phyloP scores from a whole-genome alignment of 176 grass and related monocot genomes.

The Oryza rufipogon region DNA sequence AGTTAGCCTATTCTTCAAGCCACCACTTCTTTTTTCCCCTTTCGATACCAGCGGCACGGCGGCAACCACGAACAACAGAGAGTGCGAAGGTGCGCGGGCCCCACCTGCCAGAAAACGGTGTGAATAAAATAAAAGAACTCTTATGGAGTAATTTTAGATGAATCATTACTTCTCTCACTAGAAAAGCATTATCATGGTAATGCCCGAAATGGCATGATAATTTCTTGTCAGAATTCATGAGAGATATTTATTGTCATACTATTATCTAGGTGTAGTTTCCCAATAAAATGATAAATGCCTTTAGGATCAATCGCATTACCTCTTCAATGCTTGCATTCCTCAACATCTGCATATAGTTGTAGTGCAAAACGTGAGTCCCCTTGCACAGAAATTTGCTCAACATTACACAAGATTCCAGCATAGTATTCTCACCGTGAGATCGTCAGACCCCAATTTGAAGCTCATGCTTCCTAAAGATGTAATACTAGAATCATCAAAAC shows the following conservation, averaged over 20 bases:
- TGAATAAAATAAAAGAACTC: conserved; percentile 3
- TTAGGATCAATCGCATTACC: conserved; percentile 43
- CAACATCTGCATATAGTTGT: conserved; percentile 59
- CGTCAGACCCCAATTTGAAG: conserved; percentile 54
- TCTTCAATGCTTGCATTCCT: conserved; percentile 82
- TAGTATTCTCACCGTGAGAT: conserved; percentile 63
- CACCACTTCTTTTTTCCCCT: no score
- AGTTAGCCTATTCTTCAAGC: neutral
- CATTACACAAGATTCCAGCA: neutral
- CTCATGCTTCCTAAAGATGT: conserved; percentile 52
- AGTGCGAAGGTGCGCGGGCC: neutral
- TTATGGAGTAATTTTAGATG: neutral
- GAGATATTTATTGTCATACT: neutral
- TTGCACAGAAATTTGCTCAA: neutral
- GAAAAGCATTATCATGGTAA: neutral
- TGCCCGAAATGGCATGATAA: conserved; percentile 4
- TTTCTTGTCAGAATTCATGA: neutral
- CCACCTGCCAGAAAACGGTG: neutral
- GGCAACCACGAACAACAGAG: neutral
- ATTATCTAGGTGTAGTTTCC: conserved; percentile 3
- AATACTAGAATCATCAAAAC: conserved; percentile 62
- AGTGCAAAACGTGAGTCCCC: conserved; percentile 35
- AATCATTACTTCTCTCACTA: neutral
- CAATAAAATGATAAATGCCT: conserved; percentile 9
- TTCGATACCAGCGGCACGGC: no score